phyloP scores from a whole-genome alignment of 331 rosid genomes.

The Phaseolus coccineus region DNA sequence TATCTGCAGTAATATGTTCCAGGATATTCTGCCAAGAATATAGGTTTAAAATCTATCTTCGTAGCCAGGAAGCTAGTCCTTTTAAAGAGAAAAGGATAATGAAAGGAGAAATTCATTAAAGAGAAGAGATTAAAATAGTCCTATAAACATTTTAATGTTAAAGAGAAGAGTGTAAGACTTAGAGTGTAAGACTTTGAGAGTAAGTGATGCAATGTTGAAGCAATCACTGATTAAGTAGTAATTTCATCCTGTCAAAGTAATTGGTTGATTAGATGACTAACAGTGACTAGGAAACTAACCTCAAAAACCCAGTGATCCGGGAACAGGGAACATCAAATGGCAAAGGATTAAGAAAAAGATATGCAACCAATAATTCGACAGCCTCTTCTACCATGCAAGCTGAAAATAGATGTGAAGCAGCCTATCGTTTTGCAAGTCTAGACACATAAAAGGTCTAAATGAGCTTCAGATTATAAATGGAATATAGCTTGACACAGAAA shows the following conservation, averaged over 20 bases:
- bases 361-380: constrained; percentile 88
- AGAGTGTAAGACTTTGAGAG: neutral
- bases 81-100: neutral
- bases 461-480: constrained; percentile 42
- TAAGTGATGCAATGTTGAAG: neutral
- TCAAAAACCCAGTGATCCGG: constrained; percentile 84
- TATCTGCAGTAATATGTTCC: neutral
- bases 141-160: neutral
- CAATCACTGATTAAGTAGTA: neutral
- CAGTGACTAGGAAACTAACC: constrained; percentile 58
- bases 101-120: neutral
- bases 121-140: neutral
- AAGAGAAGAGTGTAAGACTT: neutral
- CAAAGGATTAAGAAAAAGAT: constrained; percentile 80
- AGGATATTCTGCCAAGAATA: constrained; percentile 1
- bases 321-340: constrained; percentile 83
- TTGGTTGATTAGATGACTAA: constrained; percentile 31
- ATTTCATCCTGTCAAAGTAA: constrained; percentile 40
- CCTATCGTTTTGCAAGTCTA: constrained; percentile 98
- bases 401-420: constrained; percentile 90
- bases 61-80: neutral
- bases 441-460: constrained; percentile 44
- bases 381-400: constrained; percentile 94
- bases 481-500: constrained; percentile 28
- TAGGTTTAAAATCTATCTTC: neutral